Conservation (phyloP, 1,139 yeast species). For the Yamadazyma epiphylla region DNA sequence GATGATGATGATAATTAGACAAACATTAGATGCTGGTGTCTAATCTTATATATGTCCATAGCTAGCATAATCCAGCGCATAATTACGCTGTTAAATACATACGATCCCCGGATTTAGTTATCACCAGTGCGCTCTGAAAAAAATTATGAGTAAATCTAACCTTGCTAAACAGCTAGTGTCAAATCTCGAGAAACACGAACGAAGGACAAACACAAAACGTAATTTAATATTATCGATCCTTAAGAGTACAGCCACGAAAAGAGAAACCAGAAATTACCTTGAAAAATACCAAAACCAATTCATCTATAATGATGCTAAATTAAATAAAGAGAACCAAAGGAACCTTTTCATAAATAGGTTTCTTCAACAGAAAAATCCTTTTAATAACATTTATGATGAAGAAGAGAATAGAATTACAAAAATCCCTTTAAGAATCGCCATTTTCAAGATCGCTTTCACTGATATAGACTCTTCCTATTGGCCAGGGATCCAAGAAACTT, state of each 20-base stretch:
- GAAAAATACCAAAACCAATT: conserved; percentile 52
- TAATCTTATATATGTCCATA: too few species aligned
- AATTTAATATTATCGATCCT: conserved; percentile 65
- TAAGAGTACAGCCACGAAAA: conserved; percentile 70
- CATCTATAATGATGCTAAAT: conserved; percentile 13
- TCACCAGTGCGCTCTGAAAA: too few species aligned
- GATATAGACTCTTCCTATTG: conserved; percentile 29
- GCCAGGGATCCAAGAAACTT: conserved; percentile 46
- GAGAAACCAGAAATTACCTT: conserved; percentile 68
- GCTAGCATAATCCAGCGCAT: too few species aligned
- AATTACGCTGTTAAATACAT: too few species aligned
- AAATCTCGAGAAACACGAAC: conserved; percentile 32
- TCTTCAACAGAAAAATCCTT: conserved; percentile 32
- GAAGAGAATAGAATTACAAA: conserved; percentile 29
- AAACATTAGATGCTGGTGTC: too few species aligned
- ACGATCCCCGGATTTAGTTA: too few species aligned
- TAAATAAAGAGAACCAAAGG: conserved; percentile 30
- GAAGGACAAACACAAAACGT: conserved; percentile 35
- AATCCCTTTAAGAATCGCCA: conserved; percentile 48
- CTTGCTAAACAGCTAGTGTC: conserved; percentile 35
- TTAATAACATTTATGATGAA: conserved; percentile 28
- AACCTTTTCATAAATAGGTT: conserved; percentile 39
- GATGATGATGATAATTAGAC: conserved; percentile 4
- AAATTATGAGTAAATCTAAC: conserved; percentile 35
- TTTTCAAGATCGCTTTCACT: conserved; percentile 44